These are phyloP conservation scores for Carex littledalei DNA, from an alignment of 176 grass and related monocot genomes.

Conservation along the genomic window DNA sequence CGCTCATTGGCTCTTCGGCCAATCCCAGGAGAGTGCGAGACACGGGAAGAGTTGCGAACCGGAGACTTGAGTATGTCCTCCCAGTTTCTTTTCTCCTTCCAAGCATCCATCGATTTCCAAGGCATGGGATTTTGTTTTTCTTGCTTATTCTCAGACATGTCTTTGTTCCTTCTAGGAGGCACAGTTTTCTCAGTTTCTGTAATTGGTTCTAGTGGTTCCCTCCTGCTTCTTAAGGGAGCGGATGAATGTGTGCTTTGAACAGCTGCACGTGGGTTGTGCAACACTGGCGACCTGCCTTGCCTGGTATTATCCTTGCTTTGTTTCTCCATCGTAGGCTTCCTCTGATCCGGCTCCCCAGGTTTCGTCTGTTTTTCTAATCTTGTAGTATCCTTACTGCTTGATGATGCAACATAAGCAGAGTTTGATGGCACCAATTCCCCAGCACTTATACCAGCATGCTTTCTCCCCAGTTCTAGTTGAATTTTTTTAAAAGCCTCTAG, in stretches of 20 bases:
- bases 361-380: conserved; percentile 19
- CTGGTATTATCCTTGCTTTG: conserved; percentile 35
- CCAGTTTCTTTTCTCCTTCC: conserved; percentile 99
- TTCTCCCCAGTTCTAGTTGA: conserved; percentile 68
- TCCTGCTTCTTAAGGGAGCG: conserved; percentile 55
- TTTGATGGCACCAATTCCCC: conserved; percentile 34
- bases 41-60: conserved; percentile 51
- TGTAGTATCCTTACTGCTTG: conserved; percentile 6
- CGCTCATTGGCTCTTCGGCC: conserved; percentile 79
- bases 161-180: conserved; percentile 54
- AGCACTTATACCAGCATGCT: conserved; percentile 49
- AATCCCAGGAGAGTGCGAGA: conserved; percentile 70
- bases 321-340: conserved; percentile 21
- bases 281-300: conserved; percentile 32
- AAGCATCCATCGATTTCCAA: conserved; percentile 95
- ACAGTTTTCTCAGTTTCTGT: conserved; percentile 56
- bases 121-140: conserved; percentile 49
- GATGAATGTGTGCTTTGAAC: conserved; percentile 31
- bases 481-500: conserved; percentile 96
- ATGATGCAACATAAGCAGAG: conserved; percentile 30
- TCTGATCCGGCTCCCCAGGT: conserved; percentile 11
- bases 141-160: conserved; percentile 60
- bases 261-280: conserved; percentile 33
- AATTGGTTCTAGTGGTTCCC: conserved; percentile 65
- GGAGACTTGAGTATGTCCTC: conserved; percentile 97